Evolutionary conservation across 2,329 filamentous ascomycete species (phyloP), one percentile per base, ranked within the genome.

Genomic region (Aspergillus pseudoterreus): DNA sequence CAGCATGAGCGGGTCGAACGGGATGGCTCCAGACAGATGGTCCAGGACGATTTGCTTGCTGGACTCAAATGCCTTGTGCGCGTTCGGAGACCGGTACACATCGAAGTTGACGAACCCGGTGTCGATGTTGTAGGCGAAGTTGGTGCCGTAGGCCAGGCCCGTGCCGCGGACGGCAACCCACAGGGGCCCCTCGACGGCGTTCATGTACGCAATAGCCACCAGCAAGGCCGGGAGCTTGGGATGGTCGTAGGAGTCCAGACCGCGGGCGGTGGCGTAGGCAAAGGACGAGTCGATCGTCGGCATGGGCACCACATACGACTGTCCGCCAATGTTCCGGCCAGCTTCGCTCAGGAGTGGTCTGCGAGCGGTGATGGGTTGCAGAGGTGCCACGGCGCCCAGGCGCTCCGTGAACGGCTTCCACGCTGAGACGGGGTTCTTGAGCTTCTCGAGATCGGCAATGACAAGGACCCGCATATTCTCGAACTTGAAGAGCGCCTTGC

Each of bases 111-210:
- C 75, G 45, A 88, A 83, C 2, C 92, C 94, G 1, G 84, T 85
- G 63, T 94, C 90, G 24, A 89, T 75, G 64, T 90, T 87, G 43
- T 88, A 85, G 42, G 80, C 80, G 65, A 97, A 95, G 62, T 82
- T 84, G 1, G 88, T 86, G 48, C 92, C 92, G 66, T 99, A 99
- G 0, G 94, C 94, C 47, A 97, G 84, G 42, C 94, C 94, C 41
- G 90, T 94, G 50, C 94, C 94, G 43, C 94, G 90, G 45, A 97
- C 88, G 0, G 90, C 90, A 57, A 87, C 87, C 92, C 94, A 97
- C 30, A 99, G 82, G 0, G 94, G 94, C 0, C 94, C 94, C 71
- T 99, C 94, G 15, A 95, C 88, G 1, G 91, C 86, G 66, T 96
- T 92, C 54, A 99, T 86, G 67, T 96, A 97, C 17, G 91, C 85